A percentile compares a stretch with the other conserved stretches of the same genome.
These are phyloP conservation scores for Colletotrichum kahawae DNA, from an alignment of 2,329 filamentous ascomycete species.

Conservation along the genomic window DNA sequence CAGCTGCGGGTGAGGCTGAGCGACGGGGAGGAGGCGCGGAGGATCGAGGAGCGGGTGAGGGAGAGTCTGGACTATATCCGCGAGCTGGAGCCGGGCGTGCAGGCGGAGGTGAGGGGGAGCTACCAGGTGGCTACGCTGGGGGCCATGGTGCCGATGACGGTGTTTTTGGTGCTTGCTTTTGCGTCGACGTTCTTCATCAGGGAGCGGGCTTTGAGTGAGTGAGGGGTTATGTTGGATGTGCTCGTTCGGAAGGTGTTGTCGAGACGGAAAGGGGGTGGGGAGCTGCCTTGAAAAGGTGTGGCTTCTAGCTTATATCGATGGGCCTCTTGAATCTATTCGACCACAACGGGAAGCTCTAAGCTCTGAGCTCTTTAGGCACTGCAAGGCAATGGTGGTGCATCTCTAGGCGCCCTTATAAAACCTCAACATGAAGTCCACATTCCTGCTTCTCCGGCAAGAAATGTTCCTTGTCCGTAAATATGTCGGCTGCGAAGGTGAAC, in stretches of 20 bases:
- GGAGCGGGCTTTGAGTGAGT: slow-evolving; percentile 58
- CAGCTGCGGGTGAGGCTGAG: slow-evolving; percentile 59
- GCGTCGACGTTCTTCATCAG: slow-evolving; percentile 54
- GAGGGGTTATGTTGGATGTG: not conserved
- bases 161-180: slow-evolving; percentile 43
- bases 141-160: slow-evolving; percentile 43
- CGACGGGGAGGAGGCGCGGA: slow-evolving; percentile 62
- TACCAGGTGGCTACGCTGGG: slow-evolving; percentile 59
- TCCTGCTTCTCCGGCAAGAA: no score
- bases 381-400: no score
- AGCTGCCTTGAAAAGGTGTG: no score
- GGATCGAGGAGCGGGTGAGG: slow-evolving; percentile 72
- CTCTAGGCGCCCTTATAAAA: no score
- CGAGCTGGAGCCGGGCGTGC: slow-evolving; percentile 64
- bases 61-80: slow-evolving; percentile 74
- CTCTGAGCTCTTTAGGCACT: no score
- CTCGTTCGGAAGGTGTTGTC: not conserved
- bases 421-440: no score
- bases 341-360: no score
- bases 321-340: no score
- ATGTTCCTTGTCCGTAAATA: no score
- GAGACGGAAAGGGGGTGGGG: not conserved
- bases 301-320: no score
- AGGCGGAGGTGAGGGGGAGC: slow-evolving; percentile 65
- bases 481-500: no score